These are phyloP conservation scores for Entomortierella parvispora DNA, from an alignment of 192 early-diverging fungal genomes.

Conservation along the genomic window DNA sequence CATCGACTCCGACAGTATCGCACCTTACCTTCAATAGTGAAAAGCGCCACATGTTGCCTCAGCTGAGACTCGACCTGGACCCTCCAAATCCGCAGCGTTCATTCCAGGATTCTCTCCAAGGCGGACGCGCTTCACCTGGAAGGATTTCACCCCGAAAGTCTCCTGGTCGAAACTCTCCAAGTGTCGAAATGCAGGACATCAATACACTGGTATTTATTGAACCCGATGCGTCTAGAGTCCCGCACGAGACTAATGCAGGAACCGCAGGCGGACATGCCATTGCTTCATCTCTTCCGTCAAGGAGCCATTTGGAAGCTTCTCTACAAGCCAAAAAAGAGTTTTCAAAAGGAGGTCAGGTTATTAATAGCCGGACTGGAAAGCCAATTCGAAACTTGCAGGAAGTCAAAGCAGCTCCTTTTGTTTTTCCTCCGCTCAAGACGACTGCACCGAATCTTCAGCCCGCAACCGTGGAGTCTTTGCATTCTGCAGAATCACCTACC, in stretches of 20 bases:
- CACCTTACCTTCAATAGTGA: constrained; percentile 34
- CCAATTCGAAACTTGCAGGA: constrained; percentile 39
- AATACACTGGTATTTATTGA: constrained; percentile 50
- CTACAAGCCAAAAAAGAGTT: constrained; percentile 2
- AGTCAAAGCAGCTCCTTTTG: constrained; percentile 45
- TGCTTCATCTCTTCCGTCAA: constrained; percentile 35
- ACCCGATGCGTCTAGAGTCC: constrained; percentile 14
- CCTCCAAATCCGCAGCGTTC: not conserved
- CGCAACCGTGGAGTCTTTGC: not conserved
- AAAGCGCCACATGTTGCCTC: constrained; percentile 25
- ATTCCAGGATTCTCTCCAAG: constrained; percentile 7
- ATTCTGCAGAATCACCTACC: not conserved
- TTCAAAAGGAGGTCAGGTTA: constrained; percentile 6
- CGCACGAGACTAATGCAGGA: constrained; percentile 5
- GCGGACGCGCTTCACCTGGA: not conserved
- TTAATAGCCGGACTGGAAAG: constrained; percentile 36
- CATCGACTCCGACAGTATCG: constrained; percentile 22
- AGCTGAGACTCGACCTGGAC: constrained; percentile 31
- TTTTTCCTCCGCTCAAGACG: constrained; percentile 44
- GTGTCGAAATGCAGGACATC: constrained; percentile 23
- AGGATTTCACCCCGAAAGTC: no score
- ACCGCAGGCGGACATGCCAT: constrained; percentile 4
- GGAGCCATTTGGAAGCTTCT: constrained; percentile 27
- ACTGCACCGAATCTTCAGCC: not conserved
- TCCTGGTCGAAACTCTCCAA: constrained; percentile 30